Evolutionary conservation across 1,139 yeast species (phyloP), one percentile per base, ranked within the genome.

Genomic region (Candida sp.): DNA sequence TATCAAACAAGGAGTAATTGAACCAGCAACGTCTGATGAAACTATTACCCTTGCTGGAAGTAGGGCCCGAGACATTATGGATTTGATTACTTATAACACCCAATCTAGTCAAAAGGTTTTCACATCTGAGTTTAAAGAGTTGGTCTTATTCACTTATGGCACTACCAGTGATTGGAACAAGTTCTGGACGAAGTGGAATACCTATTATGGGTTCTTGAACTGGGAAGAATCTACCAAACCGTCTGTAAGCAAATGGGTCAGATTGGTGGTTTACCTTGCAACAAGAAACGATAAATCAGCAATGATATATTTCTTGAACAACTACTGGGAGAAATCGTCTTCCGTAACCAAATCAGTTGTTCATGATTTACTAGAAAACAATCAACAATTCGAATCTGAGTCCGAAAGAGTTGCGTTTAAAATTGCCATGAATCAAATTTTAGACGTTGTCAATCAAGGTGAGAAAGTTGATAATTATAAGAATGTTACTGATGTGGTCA

Each of bases 141-240:
- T 68, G 21, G 54, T 67, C 12, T 60, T 73, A 39, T 61, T 62
- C 45, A 62, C 70, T 1, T 70, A 64, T 44, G 79, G 77, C 1
- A 70, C 68, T 46, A 60, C 72, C 12, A 65, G 66, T 3, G 55
- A 65, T 32, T 72, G 77, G 77, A 46, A 48, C 2, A 52, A 55
- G 36, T 73, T 73, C 53, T 73, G 78, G 78, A 49, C 49, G n/a
- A 60, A 66, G 40, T 72, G 77, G 77, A 61, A 68, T 22, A 45
- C 50, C 1, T 48, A 55, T 22, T 45, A 50, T 49, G 51, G 57
- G 25, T 43, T 57, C 34, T 42, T 51, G 46, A 43, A 45, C 38
- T 42, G 39, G 29, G 35, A 39, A 21, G 46, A 49, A 27, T 23
- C 39, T 5, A 25, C 44, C 21, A 33, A 35, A 7, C 44, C 39